These are phyloP conservation scores for Fraxinus baroniana DNA, from an alignment of 305 asterid genomes.

Conservation along the genomic window DNA sequence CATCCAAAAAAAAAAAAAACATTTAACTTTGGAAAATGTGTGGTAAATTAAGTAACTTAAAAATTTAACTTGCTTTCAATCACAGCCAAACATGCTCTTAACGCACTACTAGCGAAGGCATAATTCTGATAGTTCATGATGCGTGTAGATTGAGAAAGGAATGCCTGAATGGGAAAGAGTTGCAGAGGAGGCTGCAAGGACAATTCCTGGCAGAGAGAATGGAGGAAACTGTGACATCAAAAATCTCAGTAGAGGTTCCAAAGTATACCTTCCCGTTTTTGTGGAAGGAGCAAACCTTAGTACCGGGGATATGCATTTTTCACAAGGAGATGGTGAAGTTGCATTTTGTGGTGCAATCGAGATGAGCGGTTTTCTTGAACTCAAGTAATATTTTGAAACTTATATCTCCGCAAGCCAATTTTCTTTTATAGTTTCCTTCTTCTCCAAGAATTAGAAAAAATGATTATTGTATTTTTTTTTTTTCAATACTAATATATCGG, in stretches of 20 bases:
- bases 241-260: conserved; percentile 92
- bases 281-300: conserved; percentile 95
- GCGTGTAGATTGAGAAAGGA: conserved; percentile 63
- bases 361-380: conserved; percentile 95
- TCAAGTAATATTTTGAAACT: conserved; percentile 54
- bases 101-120: neutral
- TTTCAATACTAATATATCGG: neutral
- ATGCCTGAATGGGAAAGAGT: conserved; percentile 78
- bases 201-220: conserved; percentile 94
- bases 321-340: conserved; percentile 96
- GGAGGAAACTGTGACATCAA: conserved; percentile 96
- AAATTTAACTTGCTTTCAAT: neutral
- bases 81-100: neutral
- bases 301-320: conserved; percentile 94
- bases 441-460: neutral
- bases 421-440: neutral
- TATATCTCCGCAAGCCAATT: neutral
- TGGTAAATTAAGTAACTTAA: neutral
- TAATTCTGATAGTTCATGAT: neutral
- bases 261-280: conserved; percentile 88
- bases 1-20: neutral
- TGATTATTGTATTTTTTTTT: neutral
- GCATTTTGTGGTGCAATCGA: conserved; percentile 94
- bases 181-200: conserved; percentile 85
- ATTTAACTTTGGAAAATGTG: neutral